Base-by-base conservation (phyloP, 1,139 yeast species). In the Sugiyamaella xylanicola region DNA sequence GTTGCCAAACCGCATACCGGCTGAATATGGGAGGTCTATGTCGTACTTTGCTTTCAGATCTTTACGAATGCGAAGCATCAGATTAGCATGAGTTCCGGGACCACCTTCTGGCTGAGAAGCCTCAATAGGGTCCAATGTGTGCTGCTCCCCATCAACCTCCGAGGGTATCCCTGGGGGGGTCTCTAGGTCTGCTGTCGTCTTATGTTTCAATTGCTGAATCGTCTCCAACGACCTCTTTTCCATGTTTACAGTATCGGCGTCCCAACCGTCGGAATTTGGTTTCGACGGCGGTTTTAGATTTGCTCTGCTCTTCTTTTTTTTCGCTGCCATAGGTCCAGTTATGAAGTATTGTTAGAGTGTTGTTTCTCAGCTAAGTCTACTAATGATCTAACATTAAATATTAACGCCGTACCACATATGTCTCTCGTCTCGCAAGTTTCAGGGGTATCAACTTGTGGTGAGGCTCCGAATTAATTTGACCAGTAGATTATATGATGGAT, bases 321-420 rank as follows among this genome's bases (percentile, higher is more conserved):
- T 43, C 7, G 22, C 47, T 16, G 47, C 47, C 47, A 43, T 43
- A n/a, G n/a, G n/a, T n/a, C n/a, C n/a, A n/a, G n/a, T n/a, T n/a
- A n/a, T n/a, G n/a, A n/a, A n/a, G n/a, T n/a, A n/a, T n/a, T n/a
- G n/a, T n/a, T n/a, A n/a, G n/a, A n/a, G n/a, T n/a, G n/a, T n/a
- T n/a, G n/a, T n/a, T n/a, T n/a, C n/a, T n/a, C n/a, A n/a, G n/a
- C n/a, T n/a, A n/a, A n/a, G n/a, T n/a, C n/a, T n/a, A n/a, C n/a
- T n/a, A n/a, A n/a, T n/a, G n/a, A n/a, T n/a, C n/a, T n/a, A n/a
- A n/a, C n/a, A 9, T 25, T 9, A 25, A 25, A 9, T 25, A 5
- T 5, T 25, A 5, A 25, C 29, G 29, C 29, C 29, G 29, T 25
- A 25, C 29, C n/a, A n/a, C n/a, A n/a, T n/a, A n/a, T n/a, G n/a